Conservation (phyloP, 2,329 filamentous ascomycete genomes). For the Colletotrichum sojae region DNA sequence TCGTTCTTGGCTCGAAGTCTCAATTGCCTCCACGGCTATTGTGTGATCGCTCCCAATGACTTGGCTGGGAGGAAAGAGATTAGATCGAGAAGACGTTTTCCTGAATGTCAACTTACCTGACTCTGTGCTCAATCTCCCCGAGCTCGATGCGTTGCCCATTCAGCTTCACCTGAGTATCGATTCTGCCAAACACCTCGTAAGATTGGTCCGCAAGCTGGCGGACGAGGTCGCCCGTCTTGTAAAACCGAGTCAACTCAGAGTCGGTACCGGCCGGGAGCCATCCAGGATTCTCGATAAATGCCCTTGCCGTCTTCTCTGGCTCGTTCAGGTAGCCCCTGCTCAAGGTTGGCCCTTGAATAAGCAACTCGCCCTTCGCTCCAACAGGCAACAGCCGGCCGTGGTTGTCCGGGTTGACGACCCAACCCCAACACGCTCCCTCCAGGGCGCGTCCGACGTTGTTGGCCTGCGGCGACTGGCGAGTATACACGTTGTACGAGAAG, state of each 20-base stretch:
- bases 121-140: conserved; percentile 42
- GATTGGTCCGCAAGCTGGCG: conserved; percentile 33
- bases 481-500: conserved; percentile 53
- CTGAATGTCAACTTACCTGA: conserved; percentile 5
- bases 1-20: not conserved
- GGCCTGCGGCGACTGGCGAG: conserved; percentile 54
- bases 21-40: conserved; percentile 11
- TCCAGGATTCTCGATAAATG: conserved; percentile 58
- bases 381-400: conserved; percentile 64
- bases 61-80: not conserved
- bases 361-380: conserved; percentile 69
- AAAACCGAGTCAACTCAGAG: conserved; percentile 48
- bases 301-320: conserved; percentile 58
- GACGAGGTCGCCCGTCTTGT: conserved; percentile 61
- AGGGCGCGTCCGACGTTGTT: conserved; percentile 63
- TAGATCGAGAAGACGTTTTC: not conserved
- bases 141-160: conserved; percentile 44
- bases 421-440: conserved; percentile 58
- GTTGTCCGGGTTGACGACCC: conserved; percentile 67
- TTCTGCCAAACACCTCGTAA: conserved; percentile 39
- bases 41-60: not conserved
- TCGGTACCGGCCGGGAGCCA: conserved; percentile 47
- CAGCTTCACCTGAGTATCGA: conserved; percentile 45
- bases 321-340: conserved; percentile 66
- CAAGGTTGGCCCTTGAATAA: conserved; percentile 70